Evolutionary conservation across 768 basidiomycete species (phyloP).

Genomic region (Lentinula lateritia): DNA sequence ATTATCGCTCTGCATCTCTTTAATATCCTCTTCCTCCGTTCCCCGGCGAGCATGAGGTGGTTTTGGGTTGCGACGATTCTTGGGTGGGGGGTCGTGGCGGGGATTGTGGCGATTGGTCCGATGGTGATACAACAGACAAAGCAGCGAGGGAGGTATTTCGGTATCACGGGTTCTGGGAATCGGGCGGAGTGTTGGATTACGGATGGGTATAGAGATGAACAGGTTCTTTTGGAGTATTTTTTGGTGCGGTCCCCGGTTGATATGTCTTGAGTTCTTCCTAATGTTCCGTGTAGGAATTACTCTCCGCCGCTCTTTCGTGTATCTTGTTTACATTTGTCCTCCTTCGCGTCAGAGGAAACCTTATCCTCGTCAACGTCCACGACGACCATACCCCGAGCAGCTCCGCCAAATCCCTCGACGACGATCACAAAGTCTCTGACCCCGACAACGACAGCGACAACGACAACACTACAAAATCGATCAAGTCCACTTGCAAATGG

Average conservation of each 20-base stretch:
- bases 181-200: slow-evolving; percentile 35
- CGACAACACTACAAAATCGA: too few species aligned
- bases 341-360: slow-evolving; percentile 25
- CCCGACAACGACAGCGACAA: too few species aligned
- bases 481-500: slow-evolving; percentile 4
- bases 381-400: too few species aligned
- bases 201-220: slow-evolving; percentile 25
- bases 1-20: slow-evolving; percentile 11
- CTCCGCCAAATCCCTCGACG: too few species aligned
- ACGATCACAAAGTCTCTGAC: too few species aligned
- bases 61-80: slow-evolving; percentile 15
- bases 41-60: slow-evolving; percentile 13
- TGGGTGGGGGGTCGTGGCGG: slow-evolving; percentile 25
- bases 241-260: slow-evolving; percentile 19
- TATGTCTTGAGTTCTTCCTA: not conserved
- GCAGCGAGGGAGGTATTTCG: slow-evolving; percentile 31
- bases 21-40: slow-evolving; percentile 31
- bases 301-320: slow-evolving; percentile 17
- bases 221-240: slow-evolving; percentile 34
- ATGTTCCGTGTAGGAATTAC: slow-evolving; percentile 14
- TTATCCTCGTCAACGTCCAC: slow-evolving; percentile 10
- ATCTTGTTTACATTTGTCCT: slow-evolving; percentile 20
- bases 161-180: slow-evolving; percentile 29
- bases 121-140: slow-evolving; percentile 21
- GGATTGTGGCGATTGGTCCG: slow-evolving; percentile 30